Conservation (phyloP, 805 yeast genomes). For the Hanseniaspora occidentalis region DNA sequence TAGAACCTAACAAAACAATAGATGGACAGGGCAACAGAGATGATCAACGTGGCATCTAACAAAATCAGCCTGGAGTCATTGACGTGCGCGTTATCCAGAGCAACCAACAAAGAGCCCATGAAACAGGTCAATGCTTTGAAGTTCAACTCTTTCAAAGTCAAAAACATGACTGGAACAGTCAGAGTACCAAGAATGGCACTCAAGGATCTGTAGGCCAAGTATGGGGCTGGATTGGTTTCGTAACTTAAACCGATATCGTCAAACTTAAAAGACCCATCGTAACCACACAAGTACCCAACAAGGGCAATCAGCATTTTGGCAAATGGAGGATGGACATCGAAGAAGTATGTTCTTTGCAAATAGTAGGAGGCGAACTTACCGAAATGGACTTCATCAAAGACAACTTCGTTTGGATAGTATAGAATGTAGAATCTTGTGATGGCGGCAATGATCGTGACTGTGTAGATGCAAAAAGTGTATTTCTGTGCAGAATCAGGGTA, state of each 20-base stretch:
- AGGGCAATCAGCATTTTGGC: slow-evolving; percentile 87
- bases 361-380: slow-evolving; percentile 81
- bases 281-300: slow-evolving; percentile 81
- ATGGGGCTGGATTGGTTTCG: slow-evolving; percentile 70
- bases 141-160: slow-evolving; percentile 75
- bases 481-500: slow-evolving; percentile 22
- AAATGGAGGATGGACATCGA: slow-evolving; percentile 96
- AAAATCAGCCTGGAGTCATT: slow-evolving; percentile 83
- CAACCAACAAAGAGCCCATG: slow-evolving; percentile 63
- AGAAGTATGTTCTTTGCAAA: slow-evolving; percentile 80
- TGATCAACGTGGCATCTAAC: slow-evolving; percentile 78
- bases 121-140: slow-evolving; percentile 68
- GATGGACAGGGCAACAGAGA: slow-evolving; percentile 72
- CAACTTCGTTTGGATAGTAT: slow-evolving; percentile 60
- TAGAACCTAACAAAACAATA: slow-evolving; percentile 71
- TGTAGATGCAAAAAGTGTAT: slow-evolving; percentile 36
- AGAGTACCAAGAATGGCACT: slow-evolving; percentile 73
- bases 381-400: slow-evolving; percentile 79
- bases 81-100: slow-evolving; percentile 83
- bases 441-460: slow-evolving; percentile 58
- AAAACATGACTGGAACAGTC: slow-evolving; percentile 73
- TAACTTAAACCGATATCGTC: slow-evolving; percentile 81
- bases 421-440: slow-evolving; percentile 50
- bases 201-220: slow-evolving; percentile 66
- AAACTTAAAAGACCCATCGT: slow-evolving; percentile 84